These are phyloP conservation scores for Chlorella vulgaris DNA, from an alignment of 139 green algal species.

Conservation along the genomic window DNA sequence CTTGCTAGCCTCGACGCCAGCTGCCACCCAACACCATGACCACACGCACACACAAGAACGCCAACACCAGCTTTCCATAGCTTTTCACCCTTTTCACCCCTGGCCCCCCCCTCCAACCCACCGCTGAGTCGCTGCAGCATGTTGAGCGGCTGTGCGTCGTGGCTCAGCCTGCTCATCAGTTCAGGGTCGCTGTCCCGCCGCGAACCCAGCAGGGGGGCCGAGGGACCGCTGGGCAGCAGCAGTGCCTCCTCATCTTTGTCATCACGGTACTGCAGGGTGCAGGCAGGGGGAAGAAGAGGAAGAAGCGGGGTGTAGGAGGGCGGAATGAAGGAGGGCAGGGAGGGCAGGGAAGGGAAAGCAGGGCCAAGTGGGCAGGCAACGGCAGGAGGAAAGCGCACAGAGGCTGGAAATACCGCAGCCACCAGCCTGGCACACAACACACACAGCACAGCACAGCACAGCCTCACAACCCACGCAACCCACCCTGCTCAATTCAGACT, in stretches of 20 bases:
- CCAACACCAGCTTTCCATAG: background rate
- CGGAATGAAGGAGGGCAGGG: background rate
- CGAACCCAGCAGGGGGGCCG: background rate
- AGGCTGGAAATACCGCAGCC: too few relatives aligned
- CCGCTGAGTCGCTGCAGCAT: conserved; percentile 43
- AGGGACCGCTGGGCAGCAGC: background rate
- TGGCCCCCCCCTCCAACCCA: background rate
- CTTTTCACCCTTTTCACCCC: background rate
- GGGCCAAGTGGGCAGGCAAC: too few relatives aligned
- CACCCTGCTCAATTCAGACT: too few relatives aligned
- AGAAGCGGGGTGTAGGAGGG: too few relatives aligned
- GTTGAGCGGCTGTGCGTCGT: conserved; percentile 35
- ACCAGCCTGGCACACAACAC: too few relatives aligned
- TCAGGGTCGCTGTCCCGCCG: conserved; percentile 16
- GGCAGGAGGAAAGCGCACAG: too few relatives aligned
- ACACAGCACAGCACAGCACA: too few relatives aligned
- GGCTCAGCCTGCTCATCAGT: conserved; percentile 23
- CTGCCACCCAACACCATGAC: background rate
- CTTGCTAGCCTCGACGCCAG: too few relatives aligned
- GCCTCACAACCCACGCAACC: too few relatives aligned
- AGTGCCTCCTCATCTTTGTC: background rate
- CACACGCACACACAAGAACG: background rate
- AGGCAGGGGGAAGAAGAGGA: too few relatives aligned
- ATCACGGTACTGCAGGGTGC: too few relatives aligned
- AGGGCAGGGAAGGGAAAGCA: too few relatives aligned